Base-by-base conservation (phyloP, 192 early-diverging fungal species). In the Podila verticillata region DNA sequence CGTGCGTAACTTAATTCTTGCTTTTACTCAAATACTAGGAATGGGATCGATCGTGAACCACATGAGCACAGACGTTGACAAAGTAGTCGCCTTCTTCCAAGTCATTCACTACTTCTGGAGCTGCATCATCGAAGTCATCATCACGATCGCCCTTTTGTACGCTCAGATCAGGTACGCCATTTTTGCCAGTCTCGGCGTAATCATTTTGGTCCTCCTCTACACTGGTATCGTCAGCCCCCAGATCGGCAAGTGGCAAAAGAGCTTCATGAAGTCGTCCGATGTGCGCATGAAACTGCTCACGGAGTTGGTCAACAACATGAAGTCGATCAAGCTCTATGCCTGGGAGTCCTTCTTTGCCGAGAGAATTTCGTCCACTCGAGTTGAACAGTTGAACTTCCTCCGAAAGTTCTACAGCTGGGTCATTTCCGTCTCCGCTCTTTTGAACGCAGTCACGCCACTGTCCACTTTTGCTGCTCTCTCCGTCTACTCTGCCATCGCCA, bases 241-340 rank as follows among this genome's bases (percentile, higher is more conserved):
- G 15, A 34, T 67, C 8, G 24, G 57, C 3, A 54, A 24, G 15
- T 17, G 29, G 22, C 64, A 68, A 2, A 72, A 75, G 56, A 17
- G 9, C 4, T 63, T 64, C 30, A 73, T 80, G 80, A 12, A 48
- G 34, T 13, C 44, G 8, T 72, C 82, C 2, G 91, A 93, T 73
- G 65, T 83, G 47, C 88, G 93, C 34, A 89, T 94, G 83, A 91
- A 91, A 72, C 79, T 91, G 54, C 88, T 90, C 75, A 86, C 88
- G 59, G 93, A 94, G 74, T 82, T 90, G 2, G 68, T 94, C 31
- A 75, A 72, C 15, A 88, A 87, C 1, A 91, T 93, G 72, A 87
- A 90, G 77, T 84, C 91, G 9, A 88, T 94, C 73, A 94, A 94
- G 75, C 82, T 92, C 22, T 92, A 90, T 36, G 88, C 86, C 1